These are phyloP conservation scores for Pseudogymnoascus sp. DNA, from an alignment of 2,329 filamentous ascomycete species.

Conservation along the genomic window DNA sequence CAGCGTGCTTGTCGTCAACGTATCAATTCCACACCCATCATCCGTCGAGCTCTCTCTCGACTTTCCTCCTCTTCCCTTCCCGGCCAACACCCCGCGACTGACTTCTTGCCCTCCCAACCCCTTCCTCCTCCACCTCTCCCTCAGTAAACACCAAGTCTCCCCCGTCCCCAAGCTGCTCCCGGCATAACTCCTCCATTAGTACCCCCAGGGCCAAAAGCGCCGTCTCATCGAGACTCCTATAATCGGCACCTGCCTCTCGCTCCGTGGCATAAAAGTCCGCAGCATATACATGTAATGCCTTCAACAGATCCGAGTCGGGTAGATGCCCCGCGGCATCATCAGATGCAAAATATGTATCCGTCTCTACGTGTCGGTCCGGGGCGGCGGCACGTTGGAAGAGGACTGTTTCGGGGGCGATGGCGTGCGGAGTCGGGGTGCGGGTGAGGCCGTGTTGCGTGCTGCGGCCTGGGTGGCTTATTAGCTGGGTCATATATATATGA, in stretches of 20 bases:
- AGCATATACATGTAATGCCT: constrained; percentile 61
- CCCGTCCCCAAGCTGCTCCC: constrained; percentile 53
- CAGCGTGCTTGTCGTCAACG: not conserved
- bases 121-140: constrained; percentile 27
- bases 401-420: constrained; percentile 61
- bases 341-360: constrained; percentile 65
- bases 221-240: constrained; percentile 68
- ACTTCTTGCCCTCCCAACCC: not conserved
- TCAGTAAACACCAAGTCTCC: constrained; percentile 71
- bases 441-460: constrained; percentile 26
- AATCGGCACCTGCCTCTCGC: constrained; percentile 32
- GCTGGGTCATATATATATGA: not conserved
- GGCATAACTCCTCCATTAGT: constrained; percentile 63
- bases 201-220: constrained; percentile 70
- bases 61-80: constrained; percentile 4
- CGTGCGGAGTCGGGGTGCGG: constrained; percentile 25
- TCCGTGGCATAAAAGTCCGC: constrained; percentile 55
- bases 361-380: constrained; percentile 61
- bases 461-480: not conserved
- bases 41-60: not conserved
- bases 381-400: constrained; percentile 61
- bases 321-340: constrained; percentile 50
- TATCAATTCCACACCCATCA: not conserved
- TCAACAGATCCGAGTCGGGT: constrained; percentile 64
- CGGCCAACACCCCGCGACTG: not conserved